Evolutionary conservation across 2,329 filamentous ascomycete species (phyloP).

Genomic region (Capronia americana): DNA sequence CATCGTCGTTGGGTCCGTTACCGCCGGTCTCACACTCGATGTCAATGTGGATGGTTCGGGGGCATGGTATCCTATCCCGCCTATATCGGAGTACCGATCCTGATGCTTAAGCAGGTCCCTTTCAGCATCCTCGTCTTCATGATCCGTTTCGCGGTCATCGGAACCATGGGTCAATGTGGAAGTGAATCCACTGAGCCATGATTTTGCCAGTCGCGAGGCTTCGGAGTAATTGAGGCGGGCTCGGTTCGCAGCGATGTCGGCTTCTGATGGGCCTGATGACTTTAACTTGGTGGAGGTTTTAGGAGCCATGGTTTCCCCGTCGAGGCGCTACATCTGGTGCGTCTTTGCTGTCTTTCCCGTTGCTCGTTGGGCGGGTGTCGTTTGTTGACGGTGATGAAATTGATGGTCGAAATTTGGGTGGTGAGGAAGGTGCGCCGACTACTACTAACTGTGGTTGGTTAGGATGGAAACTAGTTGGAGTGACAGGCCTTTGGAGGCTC

Average conservation of each 20-base stretch:
- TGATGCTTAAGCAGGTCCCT: conserved; percentile 15
- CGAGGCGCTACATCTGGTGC: not conserved
- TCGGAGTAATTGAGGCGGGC: conserved; percentile 33
- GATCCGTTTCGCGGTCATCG: conserved; percentile 4
- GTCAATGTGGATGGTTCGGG: not conserved
- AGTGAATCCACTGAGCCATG: conserved; percentile 26
- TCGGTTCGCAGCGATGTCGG: conserved; percentile 31
- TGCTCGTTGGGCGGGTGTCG: not conserved
- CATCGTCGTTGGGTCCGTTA: conserved; percentile 24
- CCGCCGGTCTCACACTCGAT: not conserved
- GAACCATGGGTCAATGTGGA: not conserved
- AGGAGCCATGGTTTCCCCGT: not conserved
- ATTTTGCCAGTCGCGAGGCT: conserved; percentile 30
- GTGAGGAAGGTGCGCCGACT: conserved; percentile 4
- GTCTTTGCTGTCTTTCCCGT: not conserved
- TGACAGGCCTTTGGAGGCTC: not conserved
- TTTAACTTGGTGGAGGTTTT: not conserved
- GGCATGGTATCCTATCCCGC: conserved; percentile 25
- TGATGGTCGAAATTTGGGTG: not conserved
- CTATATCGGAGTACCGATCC: conserved; percentile 28
- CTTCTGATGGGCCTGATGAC: conserved; percentile 6
- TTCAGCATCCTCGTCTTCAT: conserved; percentile 11
- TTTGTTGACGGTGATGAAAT: conserved; percentile 6
- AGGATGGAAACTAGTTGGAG: not conserved
- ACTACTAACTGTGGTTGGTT: not conserved